A percentile compares a stretch with the other conserved stretches of the same genome.
These are phyloP conservation scores for Rehmannia glutinosa DNA, from an alignment of 257 asterid genomes.

Conservation along the genomic window DNA sequence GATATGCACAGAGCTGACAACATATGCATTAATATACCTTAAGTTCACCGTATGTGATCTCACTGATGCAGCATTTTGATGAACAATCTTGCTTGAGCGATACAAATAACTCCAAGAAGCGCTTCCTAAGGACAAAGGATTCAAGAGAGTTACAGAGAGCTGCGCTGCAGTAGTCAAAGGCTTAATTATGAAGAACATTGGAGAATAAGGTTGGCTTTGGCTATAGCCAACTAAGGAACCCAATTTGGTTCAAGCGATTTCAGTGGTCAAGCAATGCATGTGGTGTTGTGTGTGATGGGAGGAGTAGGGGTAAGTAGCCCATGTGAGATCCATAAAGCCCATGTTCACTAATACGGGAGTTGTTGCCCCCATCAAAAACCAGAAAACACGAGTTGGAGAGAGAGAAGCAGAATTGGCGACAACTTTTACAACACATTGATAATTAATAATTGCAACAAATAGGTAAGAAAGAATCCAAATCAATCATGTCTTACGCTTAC, in stretches of 20 bases:
- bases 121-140: slow-evolving; percentile 48
- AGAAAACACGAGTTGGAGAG: too few species aligned
- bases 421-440: neutral
- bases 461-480: neutral
- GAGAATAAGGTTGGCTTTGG: too few species aligned
- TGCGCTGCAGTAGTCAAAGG: too few species aligned
- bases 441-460: neutral
- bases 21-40: slow-evolving; percentile 45
- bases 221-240: too few species aligned
- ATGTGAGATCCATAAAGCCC: too few species aligned
- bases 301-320: too few species aligned
- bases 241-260: too few species aligned
- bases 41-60: slow-evolving; percentile 55
- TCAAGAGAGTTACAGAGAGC: neutral
- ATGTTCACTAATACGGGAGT: too few species aligned
- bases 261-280: too few species aligned
- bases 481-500: neutral
- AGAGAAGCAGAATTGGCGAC: neutral
- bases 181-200: too few species aligned
- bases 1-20: neutral
- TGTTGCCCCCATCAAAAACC: too few species aligned
- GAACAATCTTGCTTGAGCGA: slow-evolving; percentile 33
- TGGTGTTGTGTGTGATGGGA: too few species aligned
- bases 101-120: slow-evolving; percentile 46
- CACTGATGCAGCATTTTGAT: slow-evolving; percentile 20